Evolutionary conservation across 805 yeast genomes (phyloP).

Genomic region (Saccharomycopsis synnaedendra): DNA sequence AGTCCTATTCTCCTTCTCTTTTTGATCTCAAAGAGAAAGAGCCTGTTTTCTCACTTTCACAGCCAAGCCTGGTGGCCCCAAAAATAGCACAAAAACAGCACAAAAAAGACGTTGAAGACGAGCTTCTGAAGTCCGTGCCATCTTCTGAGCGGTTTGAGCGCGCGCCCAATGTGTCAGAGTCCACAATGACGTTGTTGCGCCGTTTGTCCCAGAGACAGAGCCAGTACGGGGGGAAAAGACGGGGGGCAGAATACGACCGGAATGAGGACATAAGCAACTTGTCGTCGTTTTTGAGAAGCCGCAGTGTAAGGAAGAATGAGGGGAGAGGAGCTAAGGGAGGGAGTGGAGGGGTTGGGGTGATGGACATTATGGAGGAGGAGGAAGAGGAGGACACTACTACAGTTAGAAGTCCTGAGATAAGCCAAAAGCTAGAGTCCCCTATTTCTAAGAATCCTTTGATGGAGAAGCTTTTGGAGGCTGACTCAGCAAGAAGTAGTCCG

Average conservation of each 20-base stretch:
- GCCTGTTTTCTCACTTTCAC: conserved; percentile 13
- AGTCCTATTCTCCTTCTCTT: conserved; percentile 1
- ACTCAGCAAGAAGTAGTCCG: too few species aligned
- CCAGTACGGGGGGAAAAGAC: neutral
- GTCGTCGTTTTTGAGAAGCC: conserved; percentile 8
- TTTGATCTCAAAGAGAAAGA: conserved; percentile 2
- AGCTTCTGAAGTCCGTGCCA: conserved; percentile 9
- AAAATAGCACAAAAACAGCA: conserved; percentile 9
- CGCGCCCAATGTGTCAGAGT: conserved; percentile 10
- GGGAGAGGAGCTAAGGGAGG: neutral
- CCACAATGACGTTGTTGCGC: conserved; percentile 10
- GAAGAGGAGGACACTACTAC: conserved; percentile 1
- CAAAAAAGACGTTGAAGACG: neutral
- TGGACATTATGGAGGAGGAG: conserved; percentile 3
- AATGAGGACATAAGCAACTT: conserved; percentile 9
- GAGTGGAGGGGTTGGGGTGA: neutral
- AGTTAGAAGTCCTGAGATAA: too few species aligned
- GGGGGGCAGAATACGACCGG: conserved; percentile 2
- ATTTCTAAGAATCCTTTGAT: too few species aligned
- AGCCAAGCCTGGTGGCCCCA: conserved; percentile 13
- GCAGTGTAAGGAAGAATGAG: conserved; percentile 2
- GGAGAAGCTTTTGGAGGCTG: too few species aligned
- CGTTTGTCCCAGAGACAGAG: conserved; percentile 12
- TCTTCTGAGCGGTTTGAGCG: conserved; percentile 1
- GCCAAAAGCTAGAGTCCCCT: too few species aligned